Base-by-base conservation (phyloP, 208 protist genomes). In the Blechomonas ayalai region DNA sequence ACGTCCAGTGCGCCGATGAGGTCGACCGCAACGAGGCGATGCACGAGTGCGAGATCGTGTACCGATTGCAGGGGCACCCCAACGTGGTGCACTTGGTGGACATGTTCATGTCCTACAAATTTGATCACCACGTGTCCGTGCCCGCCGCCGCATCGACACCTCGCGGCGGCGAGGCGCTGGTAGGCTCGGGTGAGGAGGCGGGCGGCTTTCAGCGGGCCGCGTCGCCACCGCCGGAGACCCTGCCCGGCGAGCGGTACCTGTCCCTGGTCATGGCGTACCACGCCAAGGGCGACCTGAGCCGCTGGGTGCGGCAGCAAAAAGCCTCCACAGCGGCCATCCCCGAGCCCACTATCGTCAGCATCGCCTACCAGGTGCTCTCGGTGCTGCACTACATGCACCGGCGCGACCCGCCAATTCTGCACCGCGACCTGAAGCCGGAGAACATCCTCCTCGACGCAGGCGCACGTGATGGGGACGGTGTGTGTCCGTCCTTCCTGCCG, bases 361-460 rank as follows among this genome's bases (percentile, higher is more conserved):
- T 82, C 52, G 68, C 66, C 5, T 73, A 62, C 44, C 86, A 94
- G 51, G 50, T 79, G 8, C 55, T 76, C 16, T 59, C 69, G 0
- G 77, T 61, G 10, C 42, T 94, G 24, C 52, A 83, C 37, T 80
- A 73, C 36, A 61, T 94, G 58, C 86, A 94, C 54, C 35, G 47
- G 24, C 50, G 58, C 23, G 62, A 82, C 16, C 50, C 67, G 13
- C 59, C 58, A 16, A 67, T 90, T n/a, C 51, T 94, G 18, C 86
- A 94, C 51, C 75, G 86, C 26, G 86, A 94, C 55, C 51, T 94
- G 23, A 94, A 94, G 60, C 86, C 86, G 23, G 68, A 89, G 56
- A 94, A 94, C 52, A 53, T 94, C 6, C 79, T 94, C 42, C 52
- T 94, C 25, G 66, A 81, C 38, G 77, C 60, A 46, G 59, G 66